Evolutionary conservation across 176 grass and related monocot species (phyloP).

Genomic region (Microstegium vimineum): DNA sequence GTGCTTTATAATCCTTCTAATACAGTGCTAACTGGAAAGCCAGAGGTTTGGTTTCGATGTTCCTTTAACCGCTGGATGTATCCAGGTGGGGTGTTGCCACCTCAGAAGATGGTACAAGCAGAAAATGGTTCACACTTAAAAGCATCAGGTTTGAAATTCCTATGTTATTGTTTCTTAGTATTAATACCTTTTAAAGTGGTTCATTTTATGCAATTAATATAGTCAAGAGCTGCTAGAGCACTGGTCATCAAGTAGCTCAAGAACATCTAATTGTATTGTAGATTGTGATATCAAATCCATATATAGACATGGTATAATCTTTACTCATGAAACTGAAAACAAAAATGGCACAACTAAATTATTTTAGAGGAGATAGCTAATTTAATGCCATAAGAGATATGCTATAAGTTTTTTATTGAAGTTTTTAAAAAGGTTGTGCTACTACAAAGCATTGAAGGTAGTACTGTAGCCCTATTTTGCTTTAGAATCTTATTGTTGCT

Average conservation of each 20-base stretch:
- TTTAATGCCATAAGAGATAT: not conserved
- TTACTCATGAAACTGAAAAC: not conserved
- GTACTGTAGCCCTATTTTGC: not conserved
- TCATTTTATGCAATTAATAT: slow-evolving; percentile 8
- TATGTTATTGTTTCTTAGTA: slow-evolving; percentile 10
- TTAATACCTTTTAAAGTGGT: not conserved
- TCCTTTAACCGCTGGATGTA: slow-evolving; percentile 94
- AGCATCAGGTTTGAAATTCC: slow-evolving; percentile 60
- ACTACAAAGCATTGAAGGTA: not conserved
- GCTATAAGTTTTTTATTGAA: not conserved
- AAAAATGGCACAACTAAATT: not conserved
- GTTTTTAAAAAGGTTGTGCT: not conserved
- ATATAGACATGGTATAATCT: not conserved
- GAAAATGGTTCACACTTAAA: slow-evolving; percentile 62
- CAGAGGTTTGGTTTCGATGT: slow-evolving; percentile 79
- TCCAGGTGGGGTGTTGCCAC: slow-evolving; percentile 49
- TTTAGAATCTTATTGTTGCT: not conserved
- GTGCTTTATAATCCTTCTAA: slow-evolving; percentile 84
- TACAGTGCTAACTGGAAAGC: slow-evolving; percentile 74
- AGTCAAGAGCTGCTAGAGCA: not conserved
- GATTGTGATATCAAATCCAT: not conserved
- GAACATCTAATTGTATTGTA: not conserved
- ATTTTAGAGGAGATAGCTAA: not conserved
- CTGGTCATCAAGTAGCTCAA: not conserved
- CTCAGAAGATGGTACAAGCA: slow-evolving; percentile 72